Base-by-base conservation (phyloP, 208 protist species). In the Naegleria lovaniensis region DNA sequence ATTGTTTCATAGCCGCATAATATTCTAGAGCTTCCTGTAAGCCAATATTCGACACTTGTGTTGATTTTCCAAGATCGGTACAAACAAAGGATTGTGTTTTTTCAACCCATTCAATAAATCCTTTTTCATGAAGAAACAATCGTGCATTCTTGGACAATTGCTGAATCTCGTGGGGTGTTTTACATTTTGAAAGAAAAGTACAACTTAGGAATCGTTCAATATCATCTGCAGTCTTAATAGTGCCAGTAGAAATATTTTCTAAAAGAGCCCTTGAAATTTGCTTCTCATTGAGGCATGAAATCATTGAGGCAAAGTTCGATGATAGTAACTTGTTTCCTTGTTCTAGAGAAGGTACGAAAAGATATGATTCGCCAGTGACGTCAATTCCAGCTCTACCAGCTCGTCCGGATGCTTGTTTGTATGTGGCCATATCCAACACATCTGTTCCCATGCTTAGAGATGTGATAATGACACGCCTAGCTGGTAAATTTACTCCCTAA, bases 361-460 rank as follows among this genome's bases (percentile, higher is more conserved):
- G 90, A 89, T 94, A 96, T 9, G 96, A 96, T 91, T 97, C 96
- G 22, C 96, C 96, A 92, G 93, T 95, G 2, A 92, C 88, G 92
- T 97, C 96, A 7, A 96, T 86, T 4, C 96, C 96, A 11, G 94
- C 93, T n/a, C 96, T 92, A 13, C 96, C 96, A 0, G 96, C 96
- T 90, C 96, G 94, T 38, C 96, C 96, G 87, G 94, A 95, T 93
- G 96, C 96, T 92, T 97, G 96, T 85, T 94, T 55, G 90, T 97
- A 97, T 7, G 93, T 93, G 93, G 92, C 92, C 94, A 95, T 33
- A 93, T 96, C 76, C 95, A 93, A 90, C 95, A 95, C 16, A 95
- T 93, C 7, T 92, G 91, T 25, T 94, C 83, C 96, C 5, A 97
- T 94, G 90, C 95, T 96, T 29, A 95, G 94, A 3, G 94, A 95